Base-by-base conservation (phyloP, 148 eudicot species). In the Silene conica region DNA sequence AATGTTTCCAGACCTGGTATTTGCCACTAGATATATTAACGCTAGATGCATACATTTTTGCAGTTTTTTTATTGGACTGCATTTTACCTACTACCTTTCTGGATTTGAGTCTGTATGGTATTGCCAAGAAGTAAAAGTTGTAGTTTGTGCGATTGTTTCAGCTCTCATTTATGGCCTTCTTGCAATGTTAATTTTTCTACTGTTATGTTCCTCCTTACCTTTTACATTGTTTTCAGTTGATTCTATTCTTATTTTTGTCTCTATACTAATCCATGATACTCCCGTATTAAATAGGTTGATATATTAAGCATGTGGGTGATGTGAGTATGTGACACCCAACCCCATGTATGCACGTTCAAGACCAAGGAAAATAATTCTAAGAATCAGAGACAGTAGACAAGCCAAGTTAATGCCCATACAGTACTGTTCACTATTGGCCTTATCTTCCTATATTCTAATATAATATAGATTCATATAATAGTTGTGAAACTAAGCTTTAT, bases 281-380 rank as follows among this genome's bases (percentile, higher is more conserved):
- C n/a, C n/a, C 14, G 67, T 22, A 61, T 61, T 59, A 59, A 15
- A 63, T 31, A 63, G n/a, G 16, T 26, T 14, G 43, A 63, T 26
- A 13, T 63, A 4, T 64, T 64, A 34, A 64, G 22, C 18, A 31
- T 34, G 21, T 64, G 46, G n/a, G 41, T 26, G 66, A 20, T 64
- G 41, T 64, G 68, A 63, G 14, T 41, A 20, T 64, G 41, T 64
- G 68, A 63, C 41, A 16, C 68, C 16, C 12, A 34, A 34, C 68
- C 66, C 68, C 48, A 64, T 48, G 31, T 64, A 31, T 34, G 68
- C 45, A 63, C 67, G 67, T 63, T 63, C 67, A 15, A 14, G 67
- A 63, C 45, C 45, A 31, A 63, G 43, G 46, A 63, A 31, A 63
- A 63, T 28, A 25, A 63, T 59, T 19, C 26, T 26, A 20, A 21